A percentile compares a stretch with the other conserved stretches of the same genome.
Conservation (phyloP, 2,329 filamentous ascomycete genomes). For the Epichloe gansuensis region DNA sequence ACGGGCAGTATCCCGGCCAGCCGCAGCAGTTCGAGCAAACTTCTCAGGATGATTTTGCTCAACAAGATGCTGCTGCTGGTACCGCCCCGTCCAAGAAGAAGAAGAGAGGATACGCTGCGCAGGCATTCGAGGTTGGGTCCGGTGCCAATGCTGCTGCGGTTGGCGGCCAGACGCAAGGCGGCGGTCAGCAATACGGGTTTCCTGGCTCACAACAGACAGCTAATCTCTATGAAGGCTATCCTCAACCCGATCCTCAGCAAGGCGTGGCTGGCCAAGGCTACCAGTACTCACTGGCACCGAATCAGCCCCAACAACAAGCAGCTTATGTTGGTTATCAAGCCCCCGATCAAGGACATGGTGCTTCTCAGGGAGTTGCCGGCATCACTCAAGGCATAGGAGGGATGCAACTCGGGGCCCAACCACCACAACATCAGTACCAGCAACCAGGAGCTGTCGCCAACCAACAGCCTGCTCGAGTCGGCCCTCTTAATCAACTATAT, state of each 20-base stretch:
- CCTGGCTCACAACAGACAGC: slow-evolving; percentile 27
- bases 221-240: slow-evolving; percentile 46
- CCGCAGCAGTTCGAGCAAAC: slow-evolving; percentile 31
- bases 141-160: slow-evolving; percentile 68
- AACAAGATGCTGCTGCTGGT: slow-evolving; percentile 20
- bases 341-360: slow-evolving; percentile 51
- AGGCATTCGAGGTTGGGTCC: slow-evolving; percentile 83
- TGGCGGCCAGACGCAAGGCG: slow-evolving; percentile 32
- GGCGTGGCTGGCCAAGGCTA: slow-evolving; percentile 26
- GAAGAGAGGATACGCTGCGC: slow-evolving; percentile 87
- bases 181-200: slow-evolving; percentile 32
- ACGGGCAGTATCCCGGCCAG: slow-evolving; percentile 34
- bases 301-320: slow-evolving; percentile 30
- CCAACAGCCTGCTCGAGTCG: slow-evolving; percentile 28
- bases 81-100: slow-evolving; percentile 56
- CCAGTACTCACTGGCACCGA: slow-evolving; percentile 31
- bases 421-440: slow-evolving; percentile 31
- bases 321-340: slow-evolving; percentile 22
- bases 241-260: slow-evolving; percentile 32
- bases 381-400: slow-evolving; percentile 77
- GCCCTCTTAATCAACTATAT: slow-evolving; percentile 72
- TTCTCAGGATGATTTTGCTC: slow-evolving; percentile 20
- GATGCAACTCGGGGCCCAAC: slow-evolving; percentile 57
- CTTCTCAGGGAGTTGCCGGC: slow-evolving; percentile 46
- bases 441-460: slow-evolving; percentile 26